phyloP scores from a whole-genome alignment of 768 basidiomycete genomes.

The Lentinula detonsa region DNA sequence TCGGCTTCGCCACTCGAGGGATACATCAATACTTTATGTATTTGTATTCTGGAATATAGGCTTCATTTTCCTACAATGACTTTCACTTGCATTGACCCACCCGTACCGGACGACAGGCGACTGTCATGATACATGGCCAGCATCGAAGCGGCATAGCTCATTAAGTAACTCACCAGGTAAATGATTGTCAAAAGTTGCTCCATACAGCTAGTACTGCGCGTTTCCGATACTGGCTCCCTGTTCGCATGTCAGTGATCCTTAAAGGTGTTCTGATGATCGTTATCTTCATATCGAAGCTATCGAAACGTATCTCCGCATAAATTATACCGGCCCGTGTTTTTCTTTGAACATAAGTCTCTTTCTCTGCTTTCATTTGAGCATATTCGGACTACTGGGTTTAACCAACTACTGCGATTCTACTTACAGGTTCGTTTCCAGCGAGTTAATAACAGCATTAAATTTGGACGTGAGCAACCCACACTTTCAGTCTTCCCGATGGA shows the following conservation, averaged over 20 bases:
- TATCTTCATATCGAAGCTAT: background rate
- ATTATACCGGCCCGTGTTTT: background rate
- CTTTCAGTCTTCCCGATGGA: background rate
- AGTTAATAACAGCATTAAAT: background rate
- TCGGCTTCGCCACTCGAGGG: too few species aligned
- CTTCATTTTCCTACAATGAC: too few species aligned
- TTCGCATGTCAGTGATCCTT: background rate
- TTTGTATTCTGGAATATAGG: too few species aligned
- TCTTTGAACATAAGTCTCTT: background rate
- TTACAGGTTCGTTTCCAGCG: background rate
- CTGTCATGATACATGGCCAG: slow-evolving; percentile 28
- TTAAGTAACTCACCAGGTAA: background rate
- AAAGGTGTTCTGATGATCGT: background rate
- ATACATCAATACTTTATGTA: too few species aligned
- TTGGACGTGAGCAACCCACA: background rate
- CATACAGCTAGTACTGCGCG: background rate
- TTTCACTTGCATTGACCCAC: slow-evolving; percentile 13
- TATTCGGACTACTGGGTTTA: background rate
- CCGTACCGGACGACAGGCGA: slow-evolving; percentile 18
- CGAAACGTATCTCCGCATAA: background rate
- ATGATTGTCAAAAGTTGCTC: background rate
- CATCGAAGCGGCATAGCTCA: background rate
- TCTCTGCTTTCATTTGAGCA: background rate
- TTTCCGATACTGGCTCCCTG: background rate
- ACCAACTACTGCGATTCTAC: background rate